Base-by-base conservation (phyloP, 1,139 yeast genomes). In the Zygosaccharomyces pseudobailii region DNA sequence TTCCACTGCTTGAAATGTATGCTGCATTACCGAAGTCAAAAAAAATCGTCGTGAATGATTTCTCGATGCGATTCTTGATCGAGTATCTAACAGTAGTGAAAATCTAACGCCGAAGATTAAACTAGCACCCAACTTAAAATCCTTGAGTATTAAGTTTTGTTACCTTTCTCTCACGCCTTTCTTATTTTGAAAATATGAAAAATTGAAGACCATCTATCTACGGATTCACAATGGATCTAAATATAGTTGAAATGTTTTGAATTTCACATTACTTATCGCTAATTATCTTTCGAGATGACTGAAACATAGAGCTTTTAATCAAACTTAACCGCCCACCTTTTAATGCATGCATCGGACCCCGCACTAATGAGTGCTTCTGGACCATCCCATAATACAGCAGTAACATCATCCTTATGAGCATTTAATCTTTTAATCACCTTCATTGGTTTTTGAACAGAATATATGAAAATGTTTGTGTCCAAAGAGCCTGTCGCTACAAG, bases 391-490 rank as follows among this genome's bases (percentile, higher is more conserved):
- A 70, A 75, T 13, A 88, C 86, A 31, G 79, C 79, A 40, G 80
- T 78, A 40, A 87, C 88, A 48, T 97, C 97, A 46, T 81, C 90
- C 63, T 87, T 89, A 65, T 92, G 99, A 0, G 96, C 92, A 60
- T 86, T 84, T 53, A 84, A 71, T 40, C 69, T 68, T 68, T 87
- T 88, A 56, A 86, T 70, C 52, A 83, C 89, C 70, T 82, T 86
- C 49, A 84, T 78, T 5, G 97, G 96, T 57, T 75, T 79, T 31
- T 74, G 79, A 21, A 87, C 89, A 8, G 94, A 85, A 67, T 89
- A 92, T 13, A 92, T 71, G 53, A 82, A 81, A 38, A 94, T 71
- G 48, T 85, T 84, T 9, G 95, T 83, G 62, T 92, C 99, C 48
- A 88, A 72, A 0, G 96, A 87, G 1, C 85, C 95, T 52, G 92